Evolutionary conservation across 2,329 filamentous ascomycete species (phyloP), one percentile per base, ranked within the genome.

Genomic region (Aspergillus flavus): DNA sequence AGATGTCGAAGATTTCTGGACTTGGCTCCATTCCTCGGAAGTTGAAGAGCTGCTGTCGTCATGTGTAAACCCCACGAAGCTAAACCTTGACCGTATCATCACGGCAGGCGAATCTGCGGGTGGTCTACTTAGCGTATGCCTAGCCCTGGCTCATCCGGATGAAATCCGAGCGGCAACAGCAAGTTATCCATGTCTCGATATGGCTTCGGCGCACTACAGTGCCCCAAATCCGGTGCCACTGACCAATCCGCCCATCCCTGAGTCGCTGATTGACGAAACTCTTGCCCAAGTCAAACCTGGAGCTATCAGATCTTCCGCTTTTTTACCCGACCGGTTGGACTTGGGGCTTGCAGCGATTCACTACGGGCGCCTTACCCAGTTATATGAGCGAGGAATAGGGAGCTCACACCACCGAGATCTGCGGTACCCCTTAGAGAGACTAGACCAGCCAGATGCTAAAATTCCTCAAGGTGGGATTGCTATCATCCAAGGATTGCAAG

Each of bases 1-100:
- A 9, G 84, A 86, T 66, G 63, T 85, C 1, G 58, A 71, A 14
- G 80, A 83, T 65, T 82, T 84, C 68, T 86, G 81, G 81, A 64
- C 64, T 6, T 86, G 83, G 83, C 66, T 83, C 1, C 66, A 64
- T 21, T 70, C 67, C 0, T 34, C 64, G 0, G 39, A 61, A 0
- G 53, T 71, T 0, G 19, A 53, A 3, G 39, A 62, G 6, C 39
- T 71, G 0, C 64, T 75, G 1, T 58, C 60, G 0, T 52, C 59
- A 0, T 39, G 32, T 23, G 61, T 67, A 30, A 58, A 62, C 9
- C 63, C 66, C 0, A 68, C 68, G 10, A 36, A 66, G 30, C 55
- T 71, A 1, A 72, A 76, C 39, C 63, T 72, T 2, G 34, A 58
- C 28, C 71, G 73, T 1, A 67, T 75, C 41, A 57, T 77, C 2